Evolutionary conservation across 768 basidiomycete genomes (phyloP).

Genomic region (Boletales sp.): DNA sequence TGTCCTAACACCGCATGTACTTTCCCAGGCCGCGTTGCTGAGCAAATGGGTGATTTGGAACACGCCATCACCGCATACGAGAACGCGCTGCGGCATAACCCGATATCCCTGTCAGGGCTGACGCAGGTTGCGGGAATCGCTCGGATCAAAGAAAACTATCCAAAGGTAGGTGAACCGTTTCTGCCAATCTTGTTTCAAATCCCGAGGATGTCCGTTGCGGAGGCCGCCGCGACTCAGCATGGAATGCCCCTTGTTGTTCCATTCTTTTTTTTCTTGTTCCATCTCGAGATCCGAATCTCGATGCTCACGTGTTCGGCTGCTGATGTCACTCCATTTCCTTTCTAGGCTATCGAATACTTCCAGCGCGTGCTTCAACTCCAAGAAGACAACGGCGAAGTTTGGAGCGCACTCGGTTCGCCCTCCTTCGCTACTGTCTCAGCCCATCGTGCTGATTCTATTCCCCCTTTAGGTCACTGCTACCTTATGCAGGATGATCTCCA

Average conservation of each 20-base stretch:
- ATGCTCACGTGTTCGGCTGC: conserved; percentile 28
- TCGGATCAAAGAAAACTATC: conserved; percentile 96
- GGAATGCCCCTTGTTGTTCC: conserved; percentile 6
- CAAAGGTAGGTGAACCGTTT: conserved; percentile 62
- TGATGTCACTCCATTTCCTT: conserved; percentile 29
- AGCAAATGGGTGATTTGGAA: conserved; percentile 92
- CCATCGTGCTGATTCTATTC: conserved; percentile 12
- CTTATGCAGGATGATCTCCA: conserved; percentile 99
- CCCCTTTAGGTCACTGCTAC: conserved; percentile 80
- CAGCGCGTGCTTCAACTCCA: conserved; percentile 86
- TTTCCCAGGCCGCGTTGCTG: conserved; percentile 82
- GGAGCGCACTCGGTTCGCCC: conserved; percentile 85
- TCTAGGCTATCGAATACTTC: conserved; percentile 93
- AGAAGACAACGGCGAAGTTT: conserved; percentile 97
- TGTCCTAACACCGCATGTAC: conserved; percentile 15
- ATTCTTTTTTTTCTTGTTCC: conserved; percentile 10
- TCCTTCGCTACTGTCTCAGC: conserved; percentile 17
- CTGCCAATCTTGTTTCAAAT: conserved; percentile 23
- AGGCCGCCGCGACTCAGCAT: conserved; percentile 16
- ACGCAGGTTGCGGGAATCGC: conserved; percentile 95
- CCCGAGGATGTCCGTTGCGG: conserved; percentile 33
- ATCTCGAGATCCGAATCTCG: conserved; percentile 24
- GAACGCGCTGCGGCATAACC: conserved; percentile 92
- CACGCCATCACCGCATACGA: conserved; percentile 93
- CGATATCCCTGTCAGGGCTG: conserved; percentile 83